Percentiles rank a stretch among this genome's conserved stretches.
Conservation (phyloP, 2,329 filamentous ascomycete genomes). For the Microsporum canis region DNA sequence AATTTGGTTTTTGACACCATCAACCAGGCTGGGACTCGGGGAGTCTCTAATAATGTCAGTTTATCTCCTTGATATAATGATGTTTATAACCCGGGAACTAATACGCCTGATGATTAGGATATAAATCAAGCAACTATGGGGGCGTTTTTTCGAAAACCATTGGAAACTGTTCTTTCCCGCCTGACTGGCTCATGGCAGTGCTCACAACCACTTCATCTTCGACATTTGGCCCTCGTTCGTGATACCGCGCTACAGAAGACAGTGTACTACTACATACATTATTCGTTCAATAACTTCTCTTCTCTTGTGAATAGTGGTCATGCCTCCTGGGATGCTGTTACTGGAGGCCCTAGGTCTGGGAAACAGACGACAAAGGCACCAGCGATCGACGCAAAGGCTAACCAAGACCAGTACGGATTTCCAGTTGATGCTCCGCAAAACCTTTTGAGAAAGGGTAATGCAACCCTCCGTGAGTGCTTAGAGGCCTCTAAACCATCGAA, state of each 20-base stretch:
- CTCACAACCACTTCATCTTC: conserved; percentile 47
- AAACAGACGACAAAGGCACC: conserved; percentile 18
- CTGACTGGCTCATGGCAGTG: conserved; percentile 46
- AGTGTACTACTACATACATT: conserved; percentile 44
- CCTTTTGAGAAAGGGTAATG: conserved; percentile 32
- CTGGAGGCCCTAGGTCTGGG: conserved; percentile 23
- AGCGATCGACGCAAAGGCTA: conserved; percentile 23
- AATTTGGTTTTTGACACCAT: conserved; percentile 45
- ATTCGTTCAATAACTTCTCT: conserved; percentile 42
- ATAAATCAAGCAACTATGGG: conserved; percentile 38
- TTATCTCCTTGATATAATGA: neutral
- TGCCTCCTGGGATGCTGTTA: conserved; percentile 45
- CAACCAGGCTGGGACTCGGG: conserved; percentile 36
- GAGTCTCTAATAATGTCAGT: conserved; percentile 39
- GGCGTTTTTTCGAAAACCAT: conserved; percentile 42
- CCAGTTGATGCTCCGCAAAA: conserved; percentile 26
- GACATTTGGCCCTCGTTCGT: conserved; percentile 46
- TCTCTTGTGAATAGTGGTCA: conserved; percentile 41
- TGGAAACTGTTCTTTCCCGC: conserved; percentile 43
- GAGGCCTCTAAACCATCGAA: conserved; percentile 22
- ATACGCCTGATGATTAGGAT: conserved; percentile 20
- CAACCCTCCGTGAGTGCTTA: conserved; percentile 34
- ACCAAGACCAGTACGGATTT: conserved; percentile 41
- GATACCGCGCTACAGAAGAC: conserved; percentile 41
- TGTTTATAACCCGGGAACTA: conserved; percentile 5